These are phyloP conservation scores for Fusarium nygamai DNA, from an alignment of 2,329 filamentous ascomycete genomes.

Conservation along the genomic window DNA sequence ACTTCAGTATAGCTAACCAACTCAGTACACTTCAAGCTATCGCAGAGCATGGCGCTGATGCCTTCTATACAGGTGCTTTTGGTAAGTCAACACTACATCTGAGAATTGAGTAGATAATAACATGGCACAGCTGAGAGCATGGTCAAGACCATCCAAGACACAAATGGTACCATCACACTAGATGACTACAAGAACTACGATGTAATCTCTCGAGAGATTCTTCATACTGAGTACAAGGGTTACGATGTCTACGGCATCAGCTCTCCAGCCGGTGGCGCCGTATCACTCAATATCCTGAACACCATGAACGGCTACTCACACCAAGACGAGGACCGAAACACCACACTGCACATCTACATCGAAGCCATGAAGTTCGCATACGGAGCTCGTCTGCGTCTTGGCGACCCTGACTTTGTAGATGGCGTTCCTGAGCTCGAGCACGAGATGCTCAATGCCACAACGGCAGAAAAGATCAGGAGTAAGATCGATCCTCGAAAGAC, in stretches of 20 bases:
- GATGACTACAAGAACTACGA: slow-evolving; percentile 80
- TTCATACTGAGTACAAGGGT: slow-evolving; percentile 73
- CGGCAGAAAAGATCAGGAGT: slow-evolving; percentile 66
- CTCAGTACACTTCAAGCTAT: slow-evolving; percentile 76
- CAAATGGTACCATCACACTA: slow-evolving; percentile 87
- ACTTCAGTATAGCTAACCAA: background rate
- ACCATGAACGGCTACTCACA: slow-evolving; percentile 78
- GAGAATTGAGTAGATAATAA: slow-evolving; percentile 4
- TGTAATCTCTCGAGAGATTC: slow-evolving; percentile 70
- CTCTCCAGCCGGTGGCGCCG: slow-evolving; percentile 81
- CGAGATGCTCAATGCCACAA: slow-evolving; percentile 70
- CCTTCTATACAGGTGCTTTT: slow-evolving; percentile 78
- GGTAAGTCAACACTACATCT: slow-evolving; percentile 45
- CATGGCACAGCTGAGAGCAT: slow-evolving; percentile 71
- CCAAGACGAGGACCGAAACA: slow-evolving; percentile 66
- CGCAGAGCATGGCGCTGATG: slow-evolving; percentile 75
- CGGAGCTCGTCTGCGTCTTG: slow-evolving; percentile 78
- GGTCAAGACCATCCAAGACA: slow-evolving; percentile 71
- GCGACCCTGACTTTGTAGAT: slow-evolving; percentile 80
- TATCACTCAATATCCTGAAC: slow-evolving; percentile 81
- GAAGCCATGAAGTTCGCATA: slow-evolving; percentile 94
- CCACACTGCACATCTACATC: slow-evolving; percentile 83
- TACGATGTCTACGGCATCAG: slow-evolving; percentile 75
- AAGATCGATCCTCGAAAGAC: slow-evolving; percentile 79
- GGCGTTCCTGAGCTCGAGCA: slow-evolving; percentile 72